phyloP scores from a whole-genome alignment of 331 rosid genomes.

The Telfairia occidentalis region DNA sequence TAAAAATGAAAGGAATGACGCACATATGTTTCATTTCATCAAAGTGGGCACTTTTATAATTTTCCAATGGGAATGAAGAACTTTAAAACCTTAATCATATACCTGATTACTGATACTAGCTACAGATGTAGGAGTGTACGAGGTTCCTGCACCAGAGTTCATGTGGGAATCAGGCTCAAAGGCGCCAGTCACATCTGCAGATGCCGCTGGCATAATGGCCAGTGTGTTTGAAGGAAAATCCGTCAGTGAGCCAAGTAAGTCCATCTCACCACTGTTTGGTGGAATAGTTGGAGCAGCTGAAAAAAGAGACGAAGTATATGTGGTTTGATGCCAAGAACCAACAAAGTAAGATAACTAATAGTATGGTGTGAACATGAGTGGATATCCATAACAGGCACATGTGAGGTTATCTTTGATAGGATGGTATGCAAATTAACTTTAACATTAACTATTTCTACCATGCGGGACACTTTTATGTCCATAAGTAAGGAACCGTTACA shows the following conservation, averaged over 20 bases:
- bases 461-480: neutral
- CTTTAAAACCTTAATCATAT: neutral
- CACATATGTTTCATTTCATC: neutral
- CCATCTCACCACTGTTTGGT: slow-evolving; percentile 43
- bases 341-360: neutral
- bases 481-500: neutral
- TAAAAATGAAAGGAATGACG: neutral
- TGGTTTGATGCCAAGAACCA: neutral
- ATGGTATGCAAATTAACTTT: neutral
- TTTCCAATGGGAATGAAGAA: neutral
- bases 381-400: neutral
- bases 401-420: neutral
- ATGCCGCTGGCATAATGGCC: slow-evolving; percentile 47
- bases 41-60: neutral
- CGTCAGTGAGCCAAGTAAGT: slow-evolving; percentile 53
- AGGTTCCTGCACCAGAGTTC: slow-evolving; percentile 24
- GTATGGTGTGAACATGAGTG: neutral
- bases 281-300: slow-evolving; percentile 42
- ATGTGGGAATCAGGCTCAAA: slow-evolving; percentile 25
- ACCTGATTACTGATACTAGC: slow-evolving; percentile 45
- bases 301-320: slow-evolving; percentile 12
- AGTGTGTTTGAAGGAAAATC: slow-evolving; percentile 47
- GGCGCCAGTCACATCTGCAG: slow-evolving; percentile 18
- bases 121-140: slow-evolving; percentile 20
- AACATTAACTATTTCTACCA: neutral